Base-by-base conservation (phyloP, 2,329 filamentous ascomycete genomes). In the Paecilomyces variotii region DNA sequence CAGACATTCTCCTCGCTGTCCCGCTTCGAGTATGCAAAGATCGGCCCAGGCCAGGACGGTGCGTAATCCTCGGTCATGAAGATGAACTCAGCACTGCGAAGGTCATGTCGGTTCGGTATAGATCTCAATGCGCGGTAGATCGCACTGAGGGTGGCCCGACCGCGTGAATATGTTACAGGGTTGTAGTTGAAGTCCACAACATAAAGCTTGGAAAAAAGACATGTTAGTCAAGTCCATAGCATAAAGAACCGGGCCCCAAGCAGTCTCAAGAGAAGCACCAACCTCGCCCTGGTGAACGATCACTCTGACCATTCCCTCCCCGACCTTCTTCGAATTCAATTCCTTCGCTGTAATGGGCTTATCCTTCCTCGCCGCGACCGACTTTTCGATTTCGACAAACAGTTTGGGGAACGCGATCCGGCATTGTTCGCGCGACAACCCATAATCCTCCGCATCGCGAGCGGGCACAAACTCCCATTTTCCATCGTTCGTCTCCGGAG, bases 1-100 rank as follows among this genome's bases (percentile, higher is more conserved):
- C 80, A 82, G 51, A 68, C 66, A 52, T 72, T 64, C 24, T 65
- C 67, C 54, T 74, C 70, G 34, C 73, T 69, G 10, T 67, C 60
- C 54, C 57, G 64, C 55, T 62, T 67, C 5, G 72, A 67, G 60
- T 73, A 78, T 35, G 70, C 69, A 74, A 75, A 74, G 2, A 77
- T 30, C 59, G 73, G 14, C n/a, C 57, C 12, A 51, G 34, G 51
- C 59, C 59, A 59, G 56, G 66, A 76, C 76, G 76, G 35, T 69
- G 7, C 71, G 39, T 70, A 75, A 62, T 82, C 79, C 58, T 81
- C 77, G 2, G 77, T 69, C 14, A 74, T 76, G 60, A 81, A 75
- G 35, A 76, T 73, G 61, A 82, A 81, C 62, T 82, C 79, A 56
- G 81, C 75, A 55, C 78, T 77, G 6, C 79, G 79, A 10, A 82